Conservation (phyloP, 768 basidiomycete species). For the Glaciozyma antarctica region DNA sequence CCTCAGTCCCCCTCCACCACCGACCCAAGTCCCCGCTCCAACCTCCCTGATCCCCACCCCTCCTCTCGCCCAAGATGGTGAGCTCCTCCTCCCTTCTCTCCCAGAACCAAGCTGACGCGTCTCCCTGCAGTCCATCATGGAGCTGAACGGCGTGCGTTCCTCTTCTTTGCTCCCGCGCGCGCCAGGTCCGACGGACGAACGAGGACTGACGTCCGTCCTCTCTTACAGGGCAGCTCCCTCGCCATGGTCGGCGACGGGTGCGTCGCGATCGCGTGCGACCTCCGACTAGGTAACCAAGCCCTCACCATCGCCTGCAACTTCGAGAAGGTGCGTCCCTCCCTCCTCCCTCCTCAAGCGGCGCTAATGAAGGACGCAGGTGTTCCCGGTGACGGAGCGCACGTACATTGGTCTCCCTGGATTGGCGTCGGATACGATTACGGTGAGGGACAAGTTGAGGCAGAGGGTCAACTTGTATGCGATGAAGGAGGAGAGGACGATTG, state of each 20-base stretch:
- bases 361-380: constrained; percentile 53
- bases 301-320: constrained; percentile 83
- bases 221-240: constrained; percentile 67
- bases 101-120: neutral
- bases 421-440: constrained; percentile 82
- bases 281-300: constrained; percentile 79
- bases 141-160: constrained; percentile 28
- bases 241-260: constrained; percentile 99
- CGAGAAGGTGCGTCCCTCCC: constrained; percentile 61
- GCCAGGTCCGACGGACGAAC: neutral
- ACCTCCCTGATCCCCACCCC: no score
- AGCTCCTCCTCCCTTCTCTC: no score
- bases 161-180: no score
- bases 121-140: constrained; percentile 26
- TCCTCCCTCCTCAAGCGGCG: neutral
- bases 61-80: no score
- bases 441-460: constrained; percentile 88
- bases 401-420: constrained; percentile 86
- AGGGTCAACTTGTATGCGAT: constrained; percentile 98
- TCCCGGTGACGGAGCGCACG: constrained; percentile 84
- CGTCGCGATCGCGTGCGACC: constrained; percentile 93
- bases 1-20: no score
- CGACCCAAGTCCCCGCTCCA: no score
- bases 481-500: constrained; percentile 95
- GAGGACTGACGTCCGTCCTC: neutral